Base-by-base conservation (phyloP, 306 rosid species). In the Psophocarpus tetragonolobus region DNA sequence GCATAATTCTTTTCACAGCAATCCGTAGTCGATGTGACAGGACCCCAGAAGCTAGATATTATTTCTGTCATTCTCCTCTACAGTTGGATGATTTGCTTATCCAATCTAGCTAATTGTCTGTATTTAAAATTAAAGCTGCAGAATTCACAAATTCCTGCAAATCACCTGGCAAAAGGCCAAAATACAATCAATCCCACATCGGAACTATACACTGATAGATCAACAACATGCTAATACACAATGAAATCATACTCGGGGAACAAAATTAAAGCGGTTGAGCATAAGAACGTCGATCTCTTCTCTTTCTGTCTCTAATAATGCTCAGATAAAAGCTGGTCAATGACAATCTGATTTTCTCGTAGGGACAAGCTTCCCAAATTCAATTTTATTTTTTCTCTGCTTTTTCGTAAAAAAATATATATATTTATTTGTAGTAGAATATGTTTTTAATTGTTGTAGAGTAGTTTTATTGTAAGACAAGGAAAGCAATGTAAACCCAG, bases 21-120 rank as follows among this genome's bases (percentile, higher is more conserved):
- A 75, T 90, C 97, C 3, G 67, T 89, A 4, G 97, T 89, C 53
- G 98, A 89, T 14, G 98, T 93, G 42, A 93, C 92, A 64, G 92
- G 97, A 86, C 97, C 97, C 97, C 98, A 91, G 79, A 93, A 93
- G 82, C 91, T 93, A 35, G 94, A 84, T 78, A 83, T 73, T 8
- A 85, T 83, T 70, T 90, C 89, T 10, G 87, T 89, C 98, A 93
- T 93, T 84, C 74, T 81, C 81, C 82, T 79, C 39, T 71, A 51
- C 80, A 66, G 56, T 64, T 29, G 5, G 60, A 56, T 15, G 60
- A 54, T 80, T 41, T 41, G 30, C 24, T 73, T 69, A 74, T 58
- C 39, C 6, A 68, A 29, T 18, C 70, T 69, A 74, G 44, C 39
- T 9, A 68, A 29, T 18, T 68, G 8, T 75, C 79, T n/a, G 79